phyloP scores from a whole-genome alignment of 176 grass and related monocot species.

The Triticum aestivum region DNA sequence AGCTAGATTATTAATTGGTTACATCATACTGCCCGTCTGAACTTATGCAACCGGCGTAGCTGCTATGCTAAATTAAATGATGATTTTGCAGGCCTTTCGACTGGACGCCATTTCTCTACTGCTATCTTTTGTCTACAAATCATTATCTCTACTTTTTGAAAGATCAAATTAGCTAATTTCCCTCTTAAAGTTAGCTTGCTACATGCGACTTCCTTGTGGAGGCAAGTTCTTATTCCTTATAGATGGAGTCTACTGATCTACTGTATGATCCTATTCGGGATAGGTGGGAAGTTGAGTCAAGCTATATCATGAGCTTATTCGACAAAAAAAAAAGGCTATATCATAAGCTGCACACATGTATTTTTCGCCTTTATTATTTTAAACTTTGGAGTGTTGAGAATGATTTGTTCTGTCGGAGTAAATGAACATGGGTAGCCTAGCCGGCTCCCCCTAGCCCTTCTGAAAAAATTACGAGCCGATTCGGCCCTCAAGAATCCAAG shows the following conservation, averaged over 20 bases:
- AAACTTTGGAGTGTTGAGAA: background rate
- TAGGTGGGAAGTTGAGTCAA: background rate
- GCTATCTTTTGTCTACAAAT: background rate
- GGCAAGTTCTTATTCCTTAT: background rate
- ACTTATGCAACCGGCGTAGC: background rate
- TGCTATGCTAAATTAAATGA: background rate
- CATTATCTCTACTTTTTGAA: background rate
- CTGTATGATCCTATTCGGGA: background rate
- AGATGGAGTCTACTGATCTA: background rate
- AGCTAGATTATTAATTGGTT: background rate
- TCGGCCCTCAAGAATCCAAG: too few relatives aligned
- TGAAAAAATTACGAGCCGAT: too few relatives aligned
- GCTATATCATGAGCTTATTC: background rate
- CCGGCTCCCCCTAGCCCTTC: too few relatives aligned
- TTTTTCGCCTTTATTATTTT: background rate
- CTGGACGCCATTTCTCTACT: background rate
- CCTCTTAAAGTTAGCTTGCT: background rate
- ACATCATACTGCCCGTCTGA: background rate
- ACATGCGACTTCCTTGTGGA: background rate
- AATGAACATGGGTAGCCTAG: too few relatives aligned
- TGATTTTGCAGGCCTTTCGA: background rate
- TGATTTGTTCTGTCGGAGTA: too few relatives aligned
- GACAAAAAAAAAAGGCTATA: background rate
- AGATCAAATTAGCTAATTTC: background rate
- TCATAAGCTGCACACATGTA: too few relatives aligned